phyloP scores from a whole-genome alignment of 2,329 filamentous ascomycete species.

The Biscogniauxia marginata region DNA sequence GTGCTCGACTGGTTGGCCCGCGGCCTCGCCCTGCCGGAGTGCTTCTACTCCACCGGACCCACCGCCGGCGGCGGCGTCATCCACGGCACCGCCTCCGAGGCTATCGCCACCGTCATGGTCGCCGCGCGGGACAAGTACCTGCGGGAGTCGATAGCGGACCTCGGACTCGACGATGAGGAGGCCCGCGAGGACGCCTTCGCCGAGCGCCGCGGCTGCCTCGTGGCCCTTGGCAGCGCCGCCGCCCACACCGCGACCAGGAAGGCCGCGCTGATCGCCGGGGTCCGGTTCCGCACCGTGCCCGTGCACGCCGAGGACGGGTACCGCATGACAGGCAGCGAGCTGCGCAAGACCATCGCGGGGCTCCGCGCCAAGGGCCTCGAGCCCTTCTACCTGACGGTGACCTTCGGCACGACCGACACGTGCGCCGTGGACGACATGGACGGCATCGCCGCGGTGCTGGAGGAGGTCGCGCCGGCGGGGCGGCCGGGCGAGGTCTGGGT shows the following conservation, averaged over 20 bases:
- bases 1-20: constrained; percentile 89
- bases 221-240: constrained; percentile 76
- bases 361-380: constrained; percentile 68
- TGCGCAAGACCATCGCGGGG: constrained; percentile 62
- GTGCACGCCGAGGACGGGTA: constrained; percentile 63
- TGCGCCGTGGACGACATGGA: constrained; percentile 83
- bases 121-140: constrained; percentile 82
- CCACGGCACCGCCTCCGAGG: constrained; percentile 86
- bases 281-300: constrained; percentile 71
- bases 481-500: constrained; percentile 69
- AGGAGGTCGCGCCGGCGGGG: constrained; percentile 27
- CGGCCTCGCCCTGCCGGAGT: constrained; percentile 69
- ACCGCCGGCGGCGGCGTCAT: constrained; percentile 84
- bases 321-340: constrained; percentile 63
- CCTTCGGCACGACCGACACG: constrained; percentile 82
- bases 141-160: constrained; percentile 53
- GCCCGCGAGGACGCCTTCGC: constrained; percentile 70
- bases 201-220: constrained; percentile 66
- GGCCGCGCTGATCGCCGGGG: constrained; percentile 80
- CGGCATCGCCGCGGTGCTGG: constrained; percentile 57
- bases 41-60: constrained; percentile 71
- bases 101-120: constrained; percentile 81
- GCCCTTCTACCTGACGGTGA: constrained; percentile 84
- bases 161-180: constrained; percentile 40
- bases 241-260: constrained; percentile 86